Evolutionary conservation across 306 rosid genomes (phyloP).

Genomic region (Lupinus albus): DNA sequence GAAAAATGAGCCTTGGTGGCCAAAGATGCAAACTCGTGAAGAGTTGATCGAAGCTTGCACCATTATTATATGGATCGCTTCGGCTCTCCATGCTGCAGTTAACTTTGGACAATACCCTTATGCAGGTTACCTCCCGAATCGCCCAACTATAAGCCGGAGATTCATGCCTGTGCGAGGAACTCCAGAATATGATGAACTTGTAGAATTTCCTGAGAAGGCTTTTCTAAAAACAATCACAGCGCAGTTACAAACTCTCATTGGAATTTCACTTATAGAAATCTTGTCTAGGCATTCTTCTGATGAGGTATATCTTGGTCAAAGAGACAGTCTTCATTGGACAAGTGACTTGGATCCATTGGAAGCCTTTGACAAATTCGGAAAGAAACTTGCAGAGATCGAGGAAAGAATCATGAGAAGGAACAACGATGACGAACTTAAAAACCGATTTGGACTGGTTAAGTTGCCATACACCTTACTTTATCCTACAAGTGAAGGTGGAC

Average conservation of each 20-base stretch:
- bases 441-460: conserved; percentile 66
- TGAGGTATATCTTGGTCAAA: conserved; percentile 62
- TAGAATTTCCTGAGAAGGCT: conserved; percentile 48
- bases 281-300: conserved; percentile 60
- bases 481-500: conserved; percentile 66
- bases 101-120: conserved; percentile 66
- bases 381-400: conserved; percentile 56
- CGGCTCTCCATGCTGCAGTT: conserved; percentile 61
- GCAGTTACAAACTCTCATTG: conserved; percentile 51
- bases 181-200: conserved; percentile 51
- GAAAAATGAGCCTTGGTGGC: conserved; percentile 72
- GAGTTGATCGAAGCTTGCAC: conserved; percentile 53
- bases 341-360: conserved; percentile 41
- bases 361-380: conserved; percentile 58
- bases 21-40: conserved; percentile 49
- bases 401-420: conserved; percentile 51
- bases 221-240: conserved; percentile 56
- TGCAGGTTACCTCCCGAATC: conserved; percentile 55
- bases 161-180: conserved; percentile 57
- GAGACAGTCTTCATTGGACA: conserved; percentile 34
- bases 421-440: conserved; percentile 52
- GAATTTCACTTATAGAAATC: conserved; percentile 49
- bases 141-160: conserved; percentile 51
- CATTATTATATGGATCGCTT: conserved; percentile 61
- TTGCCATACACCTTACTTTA: conserved; percentile 72